Evolutionary conservation across 83 land plant genomes (phyloP), one percentile per base, ranked within the genome.

Genomic region (Thuja plicata): DNA sequence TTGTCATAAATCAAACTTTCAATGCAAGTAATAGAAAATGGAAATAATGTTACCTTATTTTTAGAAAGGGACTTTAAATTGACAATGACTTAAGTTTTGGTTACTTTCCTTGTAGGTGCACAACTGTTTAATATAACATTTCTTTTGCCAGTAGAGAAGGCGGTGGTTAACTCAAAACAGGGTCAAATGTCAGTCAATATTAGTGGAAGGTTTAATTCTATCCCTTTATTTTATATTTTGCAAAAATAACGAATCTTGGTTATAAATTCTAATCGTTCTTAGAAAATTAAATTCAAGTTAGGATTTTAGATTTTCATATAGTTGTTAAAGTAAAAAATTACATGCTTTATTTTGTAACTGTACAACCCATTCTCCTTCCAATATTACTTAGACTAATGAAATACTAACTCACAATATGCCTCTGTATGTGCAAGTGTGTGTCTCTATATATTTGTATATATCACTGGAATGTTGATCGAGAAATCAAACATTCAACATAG

Each of bases 81-180:
- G 16, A 43, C 43, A 7, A 32, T 41, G 45, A n/a, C 34, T 87
- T 87, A 32, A 70, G 15, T n/a, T 46, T 38, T 41, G 32, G 32
- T 55, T 24, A 37, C 45, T 17, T 66, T 84, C 85, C 34, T 1
- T 92, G 81, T 92, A 95, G 94, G 96, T 87, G 95, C 94, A 88
- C 92, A 83, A 77, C 83, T 95, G 78, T 93, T 95, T 7, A 92
- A 83, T 60, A 83, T 95, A 71, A 91, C 81, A 45, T 84, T 95
- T 41, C 88, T 91, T 62, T 90, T 95, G 82, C 91, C 94, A 30
- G 87, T 86, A 15, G 95, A 93, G 87, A 92, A 88, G 88, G 88
- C 91, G 77, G 78, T 76, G 82, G 38, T 94, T 85, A 30, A 13
- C 9, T 85, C 89, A 62, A 10, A 85, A 0, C 83, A 88, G 13